phyloP scores from a whole-genome alignment of 345 rosid genomes.

The Laguncularia racemosa region DNA sequence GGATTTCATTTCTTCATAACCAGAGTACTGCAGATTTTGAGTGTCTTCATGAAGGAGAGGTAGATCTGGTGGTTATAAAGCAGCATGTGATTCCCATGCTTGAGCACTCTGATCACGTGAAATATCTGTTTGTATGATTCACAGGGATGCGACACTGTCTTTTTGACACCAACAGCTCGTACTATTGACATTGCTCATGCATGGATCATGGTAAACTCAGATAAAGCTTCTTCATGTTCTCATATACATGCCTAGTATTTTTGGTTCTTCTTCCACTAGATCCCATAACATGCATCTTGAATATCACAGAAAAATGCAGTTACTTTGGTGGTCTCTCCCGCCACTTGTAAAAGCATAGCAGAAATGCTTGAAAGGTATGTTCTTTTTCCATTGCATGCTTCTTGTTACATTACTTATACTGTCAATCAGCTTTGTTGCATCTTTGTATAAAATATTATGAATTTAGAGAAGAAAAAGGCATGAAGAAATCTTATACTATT shows the following conservation, averaged over 20 bases:
- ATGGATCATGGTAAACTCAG: slow-evolving; percentile 68
- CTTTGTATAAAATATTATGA: too few species aligned
- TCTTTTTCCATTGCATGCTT: neutral
- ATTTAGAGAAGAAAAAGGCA: too few species aligned
- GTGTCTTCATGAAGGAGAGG: slow-evolving; percentile 72
- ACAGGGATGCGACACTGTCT: slow-evolving; percentile 89
- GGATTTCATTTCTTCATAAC: slow-evolving; percentile 83
- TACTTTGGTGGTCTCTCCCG: slow-evolving; percentile 58
- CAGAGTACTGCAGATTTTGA: slow-evolving; percentile 90
- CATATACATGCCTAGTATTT: neutral
- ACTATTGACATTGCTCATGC: slow-evolving; percentile 80
- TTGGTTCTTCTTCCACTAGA: too few species aligned
- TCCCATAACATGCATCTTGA: neutral
- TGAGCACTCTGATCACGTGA: neutral
- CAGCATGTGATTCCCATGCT: neutral
- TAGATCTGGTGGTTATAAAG: slow-evolving; percentile 8
- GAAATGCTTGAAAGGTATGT: slow-evolving; percentile 74
- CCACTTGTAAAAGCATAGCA: slow-evolving; percentile 44
- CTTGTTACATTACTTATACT: neutral
- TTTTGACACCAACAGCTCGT: slow-evolving; percentile 85
- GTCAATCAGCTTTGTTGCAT: neutral
- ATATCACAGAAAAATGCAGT: slow-evolving; percentile 66
- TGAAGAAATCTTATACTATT: too few species aligned
- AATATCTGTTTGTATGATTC: neutral
- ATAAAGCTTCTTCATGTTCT: slow-evolving; percentile 2